Evolutionary conservation across 768 basidiomycete genomes (phyloP), one percentile per base, ranked within the genome.

Genomic region (Phaffia tasmanica): DNA sequence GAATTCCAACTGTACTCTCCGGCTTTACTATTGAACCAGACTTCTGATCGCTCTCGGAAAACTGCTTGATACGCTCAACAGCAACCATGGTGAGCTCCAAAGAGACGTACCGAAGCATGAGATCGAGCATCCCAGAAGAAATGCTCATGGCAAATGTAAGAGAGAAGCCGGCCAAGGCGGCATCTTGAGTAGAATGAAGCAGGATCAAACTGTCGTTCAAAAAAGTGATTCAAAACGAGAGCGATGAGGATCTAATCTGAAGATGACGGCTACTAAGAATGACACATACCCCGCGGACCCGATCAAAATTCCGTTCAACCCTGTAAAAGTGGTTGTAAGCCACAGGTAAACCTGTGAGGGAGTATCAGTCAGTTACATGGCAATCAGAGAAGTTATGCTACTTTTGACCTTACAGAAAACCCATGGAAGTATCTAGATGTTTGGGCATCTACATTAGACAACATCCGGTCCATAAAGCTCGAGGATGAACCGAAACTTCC

Each of bases 51-150:
- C n/a, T n/a, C 70, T 90, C 87, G 4, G 89, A 86, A 74, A 87
- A 93, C 77, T 94, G 92, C 74, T 91, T 91, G 75, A 94, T 83
- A 61, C 92, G 86, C 77, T 76, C 86, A 85, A 62, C 86, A 72
- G 35, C 88, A 73, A 81, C 81, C 73, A 59, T 69, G 1, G 73
- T 72, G 47, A 72, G 70, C 29, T 77, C 64, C 7, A 75, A 49
- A 27, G 61, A 25, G n/a, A 48, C 23, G 70, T 21, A 14, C 54
- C 79, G 62, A 19, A 88, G 82, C 57, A 89, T 84, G 80, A 77
- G 73, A 54, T 75, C 76, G 6, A 78, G 73, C 59, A 86, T 81
- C 73, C 91, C 88, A 54, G 77, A 78, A 1, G 85, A 85, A 65
- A 93, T 82, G 1, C 83, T 86, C 2, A 83, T 82, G 1, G 89